A percentile compares a stretch with the other conserved stretches of the same genome.
Conservation (phyloP, 2,329 filamentous ascomycete species). For the Fusarium cicatricum region DNA sequence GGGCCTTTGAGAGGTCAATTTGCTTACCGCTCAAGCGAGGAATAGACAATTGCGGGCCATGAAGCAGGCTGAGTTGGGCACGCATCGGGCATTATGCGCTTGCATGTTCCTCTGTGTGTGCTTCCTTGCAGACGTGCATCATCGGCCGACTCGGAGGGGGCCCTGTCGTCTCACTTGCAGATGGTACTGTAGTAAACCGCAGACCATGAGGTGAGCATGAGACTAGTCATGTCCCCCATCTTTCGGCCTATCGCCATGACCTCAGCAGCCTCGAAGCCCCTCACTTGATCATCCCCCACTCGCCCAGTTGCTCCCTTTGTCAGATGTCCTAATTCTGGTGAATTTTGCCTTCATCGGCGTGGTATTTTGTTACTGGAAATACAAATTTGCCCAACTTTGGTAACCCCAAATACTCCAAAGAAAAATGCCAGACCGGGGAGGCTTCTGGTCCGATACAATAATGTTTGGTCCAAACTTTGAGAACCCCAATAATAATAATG, state of each 20-base stretch:
- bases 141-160: conserved; percentile 12
- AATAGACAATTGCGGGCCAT: conserved; percentile 9
- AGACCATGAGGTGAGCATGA: conserved; percentile 19
- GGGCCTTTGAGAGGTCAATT: conserved; percentile 1
- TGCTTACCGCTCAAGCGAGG: conserved; percentile 18
- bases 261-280: conserved; percentile 21
- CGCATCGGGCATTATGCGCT: conserved; percentile 35
- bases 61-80: conserved; percentile 29
- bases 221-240: conserved; percentile 14
- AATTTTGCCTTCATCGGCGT: conserved; percentile 37
- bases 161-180: conserved; percentile 32
- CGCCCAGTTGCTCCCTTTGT: background rate
- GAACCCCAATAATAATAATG: conserved; percentile 37
- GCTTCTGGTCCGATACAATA: conserved; percentile 35
- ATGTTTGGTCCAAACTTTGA: conserved; percentile 38
- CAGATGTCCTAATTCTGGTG: conserved; percentile 2
- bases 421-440: conserved; percentile 27
- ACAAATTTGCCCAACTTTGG: conserved; percentile 33
- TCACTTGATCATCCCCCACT: conserved; percentile 21
- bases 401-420: conserved; percentile 40
- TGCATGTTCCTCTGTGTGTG: conserved; percentile 14
- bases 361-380: conserved; percentile 39
- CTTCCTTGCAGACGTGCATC: conserved; percentile 30
- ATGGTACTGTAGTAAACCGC: conserved; percentile 27
- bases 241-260: conserved; percentile 28